Evolutionary conservation across 164 flowering plant genomes (phyloP), one percentile per base, ranked within the genome.

Genomic region (Magnolia sinica): DNA sequence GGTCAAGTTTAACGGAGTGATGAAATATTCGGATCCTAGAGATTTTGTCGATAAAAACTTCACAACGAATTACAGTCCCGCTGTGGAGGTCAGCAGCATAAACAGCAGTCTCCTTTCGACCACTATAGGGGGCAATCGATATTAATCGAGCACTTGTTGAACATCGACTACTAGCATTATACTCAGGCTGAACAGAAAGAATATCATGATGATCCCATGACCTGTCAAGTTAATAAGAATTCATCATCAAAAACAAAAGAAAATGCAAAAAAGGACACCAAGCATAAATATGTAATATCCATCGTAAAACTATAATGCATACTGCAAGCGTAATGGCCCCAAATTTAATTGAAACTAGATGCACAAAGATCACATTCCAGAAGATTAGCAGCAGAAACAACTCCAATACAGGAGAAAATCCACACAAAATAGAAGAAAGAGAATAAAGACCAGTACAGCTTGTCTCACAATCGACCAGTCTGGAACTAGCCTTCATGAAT

Each of bases 121-220:
- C 99, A 79, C 81, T 86, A 65, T 88, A 96, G 18, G 95, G 87
- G 1, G 97, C 96, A 86, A 93, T 87, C 0, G 99, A 96, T 74
- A 83, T 84, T 79, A 96, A 74, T 58, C 89, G 85, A 8, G 96
- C 99, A 90, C 97, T 94, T 1, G 91, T 90, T 16, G 97, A 92
- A 82, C 99, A 96, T 6, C 78, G 89, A 76, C 82, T 89, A 73
- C 86, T 93, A 3, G 75, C 72, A 79, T 96, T 92, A 77, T 88
- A 90, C 80, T 94, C 96, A 19, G 99, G 99, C 67, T 84, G 72
- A 81, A 94, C 91, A 77, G 89, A 86, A 7, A 96, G 77, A 71
- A 96, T 80, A 78, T 96, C 99, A 73, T 94, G 99, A 83, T 94
- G 98, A 83, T 96, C 99, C 99, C 99, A 96, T 31, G 95, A 86